phyloP scores from a whole-genome alignment of 345 rosid genomes.

The Noccaea caerulescens region DNA sequence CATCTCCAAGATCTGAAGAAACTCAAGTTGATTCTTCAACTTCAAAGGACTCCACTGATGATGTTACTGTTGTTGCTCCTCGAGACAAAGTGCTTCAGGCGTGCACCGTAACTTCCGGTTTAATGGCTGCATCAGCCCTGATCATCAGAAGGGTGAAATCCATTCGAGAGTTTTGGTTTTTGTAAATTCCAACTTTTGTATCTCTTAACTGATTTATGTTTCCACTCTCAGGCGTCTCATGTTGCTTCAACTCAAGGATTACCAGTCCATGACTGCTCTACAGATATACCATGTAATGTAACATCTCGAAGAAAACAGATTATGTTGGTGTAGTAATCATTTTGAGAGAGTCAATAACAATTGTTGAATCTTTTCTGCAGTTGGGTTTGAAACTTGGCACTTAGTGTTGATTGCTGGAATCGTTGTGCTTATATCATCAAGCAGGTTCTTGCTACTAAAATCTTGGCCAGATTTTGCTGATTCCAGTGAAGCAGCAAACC shows the following conservation, averaged over 20 bases:
- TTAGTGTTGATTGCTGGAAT: conserved; percentile 68
- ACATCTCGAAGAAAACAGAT: neutral
- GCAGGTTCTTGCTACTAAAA: conserved; percentile 67
- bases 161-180: neutral
- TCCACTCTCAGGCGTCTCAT: conserved; percentile 70
- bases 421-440: conserved; percentile 71
- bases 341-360: neutral
- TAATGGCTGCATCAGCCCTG: conserved; percentile 66
- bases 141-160: conserved; percentile 68
- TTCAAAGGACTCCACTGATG: conserved; percentile 28
- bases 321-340: neutral
- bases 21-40: conserved; percentile 33
- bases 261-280: conserved; percentile 68
- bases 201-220: conserved; percentile 1
- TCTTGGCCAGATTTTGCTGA: conserved; percentile 83
- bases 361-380: conserved; percentile 47
- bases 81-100: conserved; percentile 80
- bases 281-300: conserved; percentile 67
- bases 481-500: conserved; percentile 84
- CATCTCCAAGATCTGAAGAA: conserved; percentile 39
- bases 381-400: conserved; percentile 86
- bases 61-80: conserved; percentile 46
- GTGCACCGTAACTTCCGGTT: conserved; percentile 72
- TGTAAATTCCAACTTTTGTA: conserved; percentile 5
- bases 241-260: conserved; percentile 71